Percentiles rank a stretch among this genome's conserved stretches.
Conservation (phyloP, 2,329 filamentous ascomycete species). For the Bipolaris cookei region DNA sequence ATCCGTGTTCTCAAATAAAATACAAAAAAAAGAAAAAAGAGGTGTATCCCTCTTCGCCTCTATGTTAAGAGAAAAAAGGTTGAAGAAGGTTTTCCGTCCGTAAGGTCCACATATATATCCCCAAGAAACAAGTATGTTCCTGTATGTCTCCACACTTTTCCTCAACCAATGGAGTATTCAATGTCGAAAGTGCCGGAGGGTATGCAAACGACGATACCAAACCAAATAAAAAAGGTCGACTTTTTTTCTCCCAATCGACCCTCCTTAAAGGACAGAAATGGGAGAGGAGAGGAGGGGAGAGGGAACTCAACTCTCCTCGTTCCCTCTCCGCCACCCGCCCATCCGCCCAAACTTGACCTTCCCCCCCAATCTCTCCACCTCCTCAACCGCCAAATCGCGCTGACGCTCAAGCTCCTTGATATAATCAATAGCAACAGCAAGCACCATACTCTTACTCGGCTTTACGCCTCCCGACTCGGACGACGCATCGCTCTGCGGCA, state of each 20-base stretch:
- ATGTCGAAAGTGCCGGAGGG: too few species aligned
- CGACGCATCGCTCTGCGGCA: conserved; percentile 21
- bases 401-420: conserved; percentile 19
- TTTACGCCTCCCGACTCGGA: conserved; percentile 15
- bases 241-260: background rate
- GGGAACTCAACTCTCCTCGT: background rate
- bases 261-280: background rate
- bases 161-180: too few species aligned
- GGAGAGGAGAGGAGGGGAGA: background rate
- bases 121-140: too few species aligned
- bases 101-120: background rate
- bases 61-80: background rate
- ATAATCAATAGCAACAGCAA: conserved; percentile 24
- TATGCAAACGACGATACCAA: too few species aligned
- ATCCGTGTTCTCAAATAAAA: conserved; percentile 5
- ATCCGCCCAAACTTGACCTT: conserved; percentile 12
- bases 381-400: conserved; percentile 15
- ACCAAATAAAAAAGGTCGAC: too few species aligned
- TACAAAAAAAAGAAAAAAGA: background rate
- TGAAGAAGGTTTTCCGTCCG: background rate
- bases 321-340: background rate
- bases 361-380: conserved; percentile 17
- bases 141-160: too few species aligned
- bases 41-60: background rate
- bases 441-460: conserved; percentile 22